These are phyloP conservation scores for Favolaschia claudopus DNA, from an alignment of 768 basidiomycete genomes.

Conservation along the genomic window DNA sequence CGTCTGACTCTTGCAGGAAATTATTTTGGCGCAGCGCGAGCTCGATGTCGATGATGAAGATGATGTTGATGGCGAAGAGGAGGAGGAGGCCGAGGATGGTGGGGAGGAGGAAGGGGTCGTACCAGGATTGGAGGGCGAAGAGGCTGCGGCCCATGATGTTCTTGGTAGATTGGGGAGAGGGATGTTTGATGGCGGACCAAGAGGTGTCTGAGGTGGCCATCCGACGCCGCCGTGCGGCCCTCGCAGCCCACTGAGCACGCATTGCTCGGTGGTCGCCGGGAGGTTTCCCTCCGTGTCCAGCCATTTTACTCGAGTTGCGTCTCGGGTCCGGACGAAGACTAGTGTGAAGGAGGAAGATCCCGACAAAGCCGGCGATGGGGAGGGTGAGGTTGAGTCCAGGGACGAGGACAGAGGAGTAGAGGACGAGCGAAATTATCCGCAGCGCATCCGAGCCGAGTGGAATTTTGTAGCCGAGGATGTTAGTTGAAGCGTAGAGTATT, in stretches of 20 bases:
- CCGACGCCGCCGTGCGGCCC: too few relatives aligned
- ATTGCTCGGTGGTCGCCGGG: too few relatives aligned
- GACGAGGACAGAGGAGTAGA: slow-evolving; percentile 10
- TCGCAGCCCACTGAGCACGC: too few relatives aligned
- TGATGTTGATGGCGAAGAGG: slow-evolving; percentile 8
- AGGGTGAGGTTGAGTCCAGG: slow-evolving; percentile 9
- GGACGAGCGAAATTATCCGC: neutral
- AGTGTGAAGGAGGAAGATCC: neutral
- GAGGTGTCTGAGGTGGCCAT: too few relatives aligned
- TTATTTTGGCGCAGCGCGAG: slow-evolving; percentile 1
- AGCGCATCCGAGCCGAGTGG: neutral
- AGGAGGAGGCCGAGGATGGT: slow-evolving; percentile 3
- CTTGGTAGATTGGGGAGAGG: neutral
- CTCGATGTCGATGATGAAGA: slow-evolving; percentile 15
- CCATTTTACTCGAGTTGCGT: too few relatives aligned
- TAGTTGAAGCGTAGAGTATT: neutral
- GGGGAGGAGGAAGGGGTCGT: neutral
- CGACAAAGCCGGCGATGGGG: slow-evolving; percentile 1
- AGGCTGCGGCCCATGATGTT: neutral
- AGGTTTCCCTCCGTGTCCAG: too few relatives aligned
- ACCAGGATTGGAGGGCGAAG: neutral
- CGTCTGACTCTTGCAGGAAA: neutral
- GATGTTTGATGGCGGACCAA: too few relatives aligned
- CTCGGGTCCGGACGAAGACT: too few relatives aligned
- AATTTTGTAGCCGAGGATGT: neutral